Evolutionary conservation across 257 asterid species (phyloP).

Genomic region (Solanum bukasovii): DNA sequence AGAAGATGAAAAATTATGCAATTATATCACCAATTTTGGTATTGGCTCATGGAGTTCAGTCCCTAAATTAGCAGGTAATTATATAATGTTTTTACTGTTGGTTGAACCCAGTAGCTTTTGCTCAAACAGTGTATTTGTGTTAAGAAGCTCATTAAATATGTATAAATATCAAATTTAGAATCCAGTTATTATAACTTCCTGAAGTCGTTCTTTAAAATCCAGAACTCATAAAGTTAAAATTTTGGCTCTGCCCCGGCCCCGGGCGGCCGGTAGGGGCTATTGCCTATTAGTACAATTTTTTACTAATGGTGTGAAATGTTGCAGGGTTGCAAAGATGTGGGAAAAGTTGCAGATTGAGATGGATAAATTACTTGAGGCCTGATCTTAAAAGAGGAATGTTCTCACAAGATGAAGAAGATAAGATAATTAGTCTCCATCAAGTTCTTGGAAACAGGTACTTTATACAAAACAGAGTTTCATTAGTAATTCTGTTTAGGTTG

Average conservation of each 20-base stretch:
- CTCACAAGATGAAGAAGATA: conserved; percentile 67
- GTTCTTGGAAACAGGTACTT: conserved; percentile 62
- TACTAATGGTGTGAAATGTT: neutral
- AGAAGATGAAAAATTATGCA: conserved; percentile 68
- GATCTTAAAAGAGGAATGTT: conserved; percentile 84
- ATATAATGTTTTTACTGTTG: neutral
- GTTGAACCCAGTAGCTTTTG: neutral
- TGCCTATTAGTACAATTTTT: too few species aligned
- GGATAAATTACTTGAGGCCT: conserved; percentile 86
- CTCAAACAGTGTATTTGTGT: neutral
- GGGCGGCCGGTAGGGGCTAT: neutral
- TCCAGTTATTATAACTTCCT: neutral
- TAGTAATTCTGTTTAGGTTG: neutral
- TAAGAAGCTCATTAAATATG: neutral
- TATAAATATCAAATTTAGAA: neutral
- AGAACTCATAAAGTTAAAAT: neutral
- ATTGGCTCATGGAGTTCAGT: conserved; percentile 97
- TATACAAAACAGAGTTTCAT: neutral
- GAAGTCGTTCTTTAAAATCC: neutral
- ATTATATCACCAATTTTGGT: conserved; percentile 61
- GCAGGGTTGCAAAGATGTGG: conserved; percentile 82
- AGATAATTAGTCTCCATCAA: conserved; percentile 54
- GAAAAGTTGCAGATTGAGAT: conserved; percentile 76
- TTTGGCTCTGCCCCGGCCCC: neutral
- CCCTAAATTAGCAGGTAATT: conserved; percentile 71